Conservation (phyloP, 148 eudicot species). For the Simmondsia chinensis region DNA sequence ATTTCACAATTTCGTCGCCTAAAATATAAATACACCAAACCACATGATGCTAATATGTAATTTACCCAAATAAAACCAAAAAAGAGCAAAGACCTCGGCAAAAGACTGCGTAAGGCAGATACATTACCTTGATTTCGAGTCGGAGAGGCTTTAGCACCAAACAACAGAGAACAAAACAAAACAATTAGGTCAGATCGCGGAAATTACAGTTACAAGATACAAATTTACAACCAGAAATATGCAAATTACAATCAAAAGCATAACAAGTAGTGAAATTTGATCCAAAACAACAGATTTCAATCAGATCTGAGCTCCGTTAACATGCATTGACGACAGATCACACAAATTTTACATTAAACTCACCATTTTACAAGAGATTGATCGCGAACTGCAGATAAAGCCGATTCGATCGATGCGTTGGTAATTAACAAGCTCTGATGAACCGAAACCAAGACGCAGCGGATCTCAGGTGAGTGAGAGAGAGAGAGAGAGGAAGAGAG, state of each 20-base stretch:
- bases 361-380: conserved; percentile 36
- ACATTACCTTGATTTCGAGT: conserved; percentile 68
- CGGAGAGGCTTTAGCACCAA: conserved; percentile 59
- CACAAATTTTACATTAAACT: neutral
- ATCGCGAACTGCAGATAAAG: too few species aligned
- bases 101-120: too few species aligned
- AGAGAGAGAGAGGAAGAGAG: too few species aligned
- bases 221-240: neutral
- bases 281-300: conserved; percentile 11
- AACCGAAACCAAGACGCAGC: too few species aligned
- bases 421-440: too few species aligned
- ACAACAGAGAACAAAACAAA: conserved; percentile 13
- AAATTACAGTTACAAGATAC: neutral
- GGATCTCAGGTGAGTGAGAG: conserved; percentile 8
- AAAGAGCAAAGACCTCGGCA: too few species aligned
- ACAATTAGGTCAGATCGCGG: conserved; percentile 25
- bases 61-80: too few species aligned
- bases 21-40: conserved; percentile 1
- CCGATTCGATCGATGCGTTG: too few species aligned
- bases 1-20: conserved; percentile 1
- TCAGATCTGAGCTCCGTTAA: conserved; percentile 24
- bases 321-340: neutral
- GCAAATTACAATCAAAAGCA: neutral
- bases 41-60: too few species aligned
- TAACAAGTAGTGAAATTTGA: conserved; percentile 1